phyloP scores from a whole-genome alignment of 179 eudicot species.

The Pouteria campechiana region DNA sequence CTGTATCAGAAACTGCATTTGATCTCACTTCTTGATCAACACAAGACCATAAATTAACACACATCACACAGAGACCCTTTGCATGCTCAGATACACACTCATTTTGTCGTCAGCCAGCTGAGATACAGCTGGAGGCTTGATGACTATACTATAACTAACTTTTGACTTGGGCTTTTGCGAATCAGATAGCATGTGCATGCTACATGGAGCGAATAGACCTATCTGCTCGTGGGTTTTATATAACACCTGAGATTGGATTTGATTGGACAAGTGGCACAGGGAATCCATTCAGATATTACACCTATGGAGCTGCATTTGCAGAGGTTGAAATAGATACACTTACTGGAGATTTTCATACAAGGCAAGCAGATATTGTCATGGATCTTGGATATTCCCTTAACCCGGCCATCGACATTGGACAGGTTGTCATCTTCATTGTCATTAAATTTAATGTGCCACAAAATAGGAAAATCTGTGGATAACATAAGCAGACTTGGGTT shows the following conservation, averaged over 20 bases:
- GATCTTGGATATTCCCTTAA: constrained; percentile 93
- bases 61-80: no score
- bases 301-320: constrained; percentile 92
- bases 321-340: constrained; percentile 94
- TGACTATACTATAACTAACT: no score
- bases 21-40: no score
- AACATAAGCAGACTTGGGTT: no score
- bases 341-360: constrained; percentile 95
- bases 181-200: constrained; percentile 69
- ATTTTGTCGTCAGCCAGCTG: no score
- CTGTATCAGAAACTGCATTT: no score
- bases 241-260: constrained; percentile 84
- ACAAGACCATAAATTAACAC: no score
- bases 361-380: constrained; percentile 58
- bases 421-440: constrained; percentile 34
- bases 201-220: constrained; percentile 88
- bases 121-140: no score
- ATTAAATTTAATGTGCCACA: no score
- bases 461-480: no score
- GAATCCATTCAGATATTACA: constrained; percentile 71
- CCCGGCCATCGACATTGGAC: constrained; percentile 98
- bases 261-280: constrained; percentile 86
- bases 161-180: no score
- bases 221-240: constrained; percentile 92
- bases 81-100: no score